Evolutionary conservation across 192 early-diverging fungal genomes (phyloP), one percentile per base, ranked within the genome.

Genomic region (Paraglomus occultum): DNA sequence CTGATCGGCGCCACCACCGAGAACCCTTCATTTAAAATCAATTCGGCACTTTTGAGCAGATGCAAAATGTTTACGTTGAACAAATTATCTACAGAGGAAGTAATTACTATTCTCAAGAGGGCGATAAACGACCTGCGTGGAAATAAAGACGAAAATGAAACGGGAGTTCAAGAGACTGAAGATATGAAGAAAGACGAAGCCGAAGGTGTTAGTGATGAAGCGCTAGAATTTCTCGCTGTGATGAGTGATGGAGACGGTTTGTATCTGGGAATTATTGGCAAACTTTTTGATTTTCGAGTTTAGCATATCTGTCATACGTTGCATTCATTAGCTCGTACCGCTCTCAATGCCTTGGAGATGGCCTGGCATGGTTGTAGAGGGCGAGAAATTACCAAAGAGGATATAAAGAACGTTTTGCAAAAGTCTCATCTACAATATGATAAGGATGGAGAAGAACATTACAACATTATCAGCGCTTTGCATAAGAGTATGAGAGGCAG

Each of bases 401-500:
- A 78, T 17, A 74, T 95, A 9, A 88, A 82, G 79, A 74, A 71
- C 2, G 89, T 91, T 2, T 86, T 96, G 20, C 91, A 94, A 66
- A 85, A 90, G 70, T 85, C 91, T 0, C 90, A 92, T 60, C 68
- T 94, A n/a, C 65, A 89, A 14, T 95, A 96, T 72, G 92, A 94
- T 67, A 80, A 83, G 11, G 85, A 88, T 62, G 89, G 89, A 0
- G 91, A 96, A n/a, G 89, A 94, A 71, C 94, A 96, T 77, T 95
- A 93, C 72, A 89, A 96, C 43, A 83, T 91, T 6, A 95, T 96
- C 49, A 93, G 91, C 57, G 94, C 94, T 0, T 65, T 96, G 12
- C 93, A 95, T 78, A 95, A 96, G 75, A 90, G 87, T 67, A 82
- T 95, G 38, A 88, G 94, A n/a, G 94, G 94, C 59, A 78, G 83